Percentiles rank a stretch among this genome's conserved stretches.
Conservation (phyloP, 129 eudicot genomes). For the Flaveria brownii region DNA sequence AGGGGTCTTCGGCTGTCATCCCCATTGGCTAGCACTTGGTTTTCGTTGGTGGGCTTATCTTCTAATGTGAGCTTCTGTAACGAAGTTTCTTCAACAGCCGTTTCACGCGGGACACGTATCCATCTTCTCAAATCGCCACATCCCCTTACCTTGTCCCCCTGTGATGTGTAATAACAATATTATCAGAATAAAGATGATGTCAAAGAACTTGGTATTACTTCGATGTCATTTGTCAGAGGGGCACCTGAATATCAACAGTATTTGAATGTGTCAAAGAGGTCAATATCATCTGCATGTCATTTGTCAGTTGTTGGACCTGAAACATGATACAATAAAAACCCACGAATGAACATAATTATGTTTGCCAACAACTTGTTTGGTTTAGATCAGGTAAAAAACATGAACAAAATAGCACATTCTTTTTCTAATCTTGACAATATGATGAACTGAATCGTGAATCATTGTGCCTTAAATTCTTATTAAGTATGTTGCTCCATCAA, state of each 20-base stretch:
- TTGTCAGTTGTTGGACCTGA: slow-evolving; percentile 7
- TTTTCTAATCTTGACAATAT: no score
- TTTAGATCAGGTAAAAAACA: no score
- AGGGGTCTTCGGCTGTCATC: slow-evolving; percentile 30
- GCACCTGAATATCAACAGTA: slow-evolving; percentile 7
- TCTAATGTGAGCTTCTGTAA: slow-evolving; percentile 43
- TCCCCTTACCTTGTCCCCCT: slow-evolving; percentile 72
- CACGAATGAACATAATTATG: no score
- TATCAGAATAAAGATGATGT: not conserved
- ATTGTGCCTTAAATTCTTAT: no score
- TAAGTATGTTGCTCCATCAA: no score
- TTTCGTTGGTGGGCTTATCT: slow-evolving; percentile 26
- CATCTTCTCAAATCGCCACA: slow-evolving; percentile 63
- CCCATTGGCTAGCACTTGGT: slow-evolving; percentile 37
- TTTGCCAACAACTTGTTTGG: not conserved
- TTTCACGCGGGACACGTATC: slow-evolving; percentile 30
- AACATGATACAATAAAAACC: not conserved
- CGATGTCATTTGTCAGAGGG: slow-evolving; percentile 10
- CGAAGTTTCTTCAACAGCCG: slow-evolving; percentile 36
- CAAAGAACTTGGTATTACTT: not conserved
- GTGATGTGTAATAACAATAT: not conserved
- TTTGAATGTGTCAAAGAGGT: not conserved
- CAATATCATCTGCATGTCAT: slow-evolving; percentile 32
- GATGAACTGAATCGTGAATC: no score
- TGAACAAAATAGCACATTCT: no score